Base-by-base conservation (phyloP, 73 alveolate species). In the Stentor roeselii region DNA sequence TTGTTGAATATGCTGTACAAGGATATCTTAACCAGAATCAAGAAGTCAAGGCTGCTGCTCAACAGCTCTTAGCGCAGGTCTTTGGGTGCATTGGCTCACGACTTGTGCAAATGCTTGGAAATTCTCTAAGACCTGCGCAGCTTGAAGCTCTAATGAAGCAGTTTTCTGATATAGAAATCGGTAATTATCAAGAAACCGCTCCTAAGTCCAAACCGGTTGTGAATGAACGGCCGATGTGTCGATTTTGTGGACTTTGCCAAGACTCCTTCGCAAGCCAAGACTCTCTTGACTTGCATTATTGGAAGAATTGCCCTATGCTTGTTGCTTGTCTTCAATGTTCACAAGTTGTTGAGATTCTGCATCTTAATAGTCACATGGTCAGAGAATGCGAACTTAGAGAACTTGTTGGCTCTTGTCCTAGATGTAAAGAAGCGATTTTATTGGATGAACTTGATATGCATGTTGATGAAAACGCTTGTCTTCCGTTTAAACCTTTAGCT, bases 221-320 rank as follows among this genome's bases (percentile, higher is more conserved):
- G 80, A n/a, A 67, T 15, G 41, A 30, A 21, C 37, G 41, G n/a
- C 15, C 14, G 67, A 85, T 78, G 36, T 95, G 99, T 75, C 95
- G 92, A 31, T 95, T 84, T 86, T 96, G 99, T 82, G 95, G 95
- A 35, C 76, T 78, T 4, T 87, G 75, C 74, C 87, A 95, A 85
- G 94, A 96, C 3, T 89, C 82, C 35, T 96, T 96, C 86, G 89
- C 80, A 42, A 84, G 91, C 76, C 78, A 86, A 39, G 98, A 94
- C 58, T 84, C 88, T 59, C 78, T 95, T 35, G 99, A 97, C 78
- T 59, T 87, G 14, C 99, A 97, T 86, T 93, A 92, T 75, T 95
- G 92, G 91, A 89, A 91, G 42, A 98, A 96, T 75, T 97, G 97
- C 88, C 97, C 93, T 39, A 96, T 94, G 98, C 88, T 97, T 34